Evolutionary conservation across 1,284 basidiomycete genomes (phyloP).

Genomic region (Sutorius eximius): DNA sequence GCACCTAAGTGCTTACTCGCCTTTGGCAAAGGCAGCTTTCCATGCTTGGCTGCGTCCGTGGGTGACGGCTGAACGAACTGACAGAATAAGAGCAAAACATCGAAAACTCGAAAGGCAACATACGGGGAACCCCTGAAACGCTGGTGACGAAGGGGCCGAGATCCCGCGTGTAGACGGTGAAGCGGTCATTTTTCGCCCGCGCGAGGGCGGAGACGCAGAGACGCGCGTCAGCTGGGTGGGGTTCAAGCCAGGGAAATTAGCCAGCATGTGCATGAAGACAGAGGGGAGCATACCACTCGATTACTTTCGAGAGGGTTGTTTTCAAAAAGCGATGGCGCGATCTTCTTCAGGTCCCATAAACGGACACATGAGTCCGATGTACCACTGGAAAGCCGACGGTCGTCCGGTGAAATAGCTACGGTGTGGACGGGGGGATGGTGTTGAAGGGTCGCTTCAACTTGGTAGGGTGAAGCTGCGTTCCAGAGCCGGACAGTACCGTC

Average conservation of each 20-base stretch:
- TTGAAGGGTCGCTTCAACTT: background rate
- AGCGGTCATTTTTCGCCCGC: background rate
- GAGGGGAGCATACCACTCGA: background rate
- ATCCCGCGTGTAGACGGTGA: background rate
- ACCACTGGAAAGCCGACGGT: background rate
- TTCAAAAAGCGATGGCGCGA: constrained; percentile 1
- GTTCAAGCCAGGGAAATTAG: background rate
- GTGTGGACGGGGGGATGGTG: background rate
- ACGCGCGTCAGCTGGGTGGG: background rate
- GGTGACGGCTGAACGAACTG: background rate
- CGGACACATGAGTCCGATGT: background rate
- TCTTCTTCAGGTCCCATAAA: background rate
- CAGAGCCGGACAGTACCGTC: constrained; percentile 2
- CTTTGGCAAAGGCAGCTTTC: background rate
- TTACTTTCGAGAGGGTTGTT: background rate
- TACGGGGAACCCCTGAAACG: background rate
- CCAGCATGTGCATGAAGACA: too few species aligned
- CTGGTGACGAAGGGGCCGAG: background rate
- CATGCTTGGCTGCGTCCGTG: background rate
- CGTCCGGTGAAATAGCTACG: constrained; percentile 1
- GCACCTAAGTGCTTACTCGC: background rate
- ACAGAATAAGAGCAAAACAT: background rate
- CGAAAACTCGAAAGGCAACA: background rate
- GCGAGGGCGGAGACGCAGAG: too few species aligned
- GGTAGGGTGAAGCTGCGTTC: background rate